A percentile compares a stretch with the other conserved stretches of the same genome.
Conservation (phyloP, 768 basidiomycete species). For the Polyporus arcularius region DNA sequence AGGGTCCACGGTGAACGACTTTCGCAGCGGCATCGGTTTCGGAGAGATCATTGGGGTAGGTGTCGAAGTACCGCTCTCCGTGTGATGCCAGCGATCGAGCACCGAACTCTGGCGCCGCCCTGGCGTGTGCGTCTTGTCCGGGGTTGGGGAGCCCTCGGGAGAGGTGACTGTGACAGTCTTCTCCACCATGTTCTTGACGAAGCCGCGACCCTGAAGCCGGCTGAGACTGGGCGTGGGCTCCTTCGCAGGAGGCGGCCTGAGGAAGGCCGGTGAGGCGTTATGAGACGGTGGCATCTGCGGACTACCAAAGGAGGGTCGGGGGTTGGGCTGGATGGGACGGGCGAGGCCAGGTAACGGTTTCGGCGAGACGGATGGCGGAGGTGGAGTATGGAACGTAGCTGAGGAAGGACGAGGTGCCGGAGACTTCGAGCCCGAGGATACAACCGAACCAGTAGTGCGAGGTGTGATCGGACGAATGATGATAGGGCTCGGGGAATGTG, state of each 20-base stretch:
- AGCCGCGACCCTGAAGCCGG: slow-evolving; percentile 80
- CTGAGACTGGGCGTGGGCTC: slow-evolving; percentile 83
- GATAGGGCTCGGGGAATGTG: slow-evolving; percentile 10
- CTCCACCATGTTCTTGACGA: slow-evolving; percentile 82
- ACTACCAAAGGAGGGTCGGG: slow-evolving; percentile 44
- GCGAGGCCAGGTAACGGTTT: slow-evolving; percentile 42
- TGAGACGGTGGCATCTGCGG: slow-evolving; percentile 46
- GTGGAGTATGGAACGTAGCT: slow-evolving; percentile 19
- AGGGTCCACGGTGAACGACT: slow-evolving; percentile 39
- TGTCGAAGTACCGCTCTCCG: slow-evolving; percentile 38
- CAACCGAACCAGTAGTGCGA: background rate
- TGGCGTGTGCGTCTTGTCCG: slow-evolving; percentile 36
- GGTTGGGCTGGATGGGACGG: slow-evolving; percentile 53
- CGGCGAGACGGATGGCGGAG: slow-evolving; percentile 27
- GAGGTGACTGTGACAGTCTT: slow-evolving; percentile 52
- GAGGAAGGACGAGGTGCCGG: slow-evolving; percentile 15
- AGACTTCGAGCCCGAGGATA: slow-evolving; percentile 9
- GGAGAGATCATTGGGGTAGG: slow-evolving; percentile 39
- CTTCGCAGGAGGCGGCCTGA: slow-evolving; percentile 57
- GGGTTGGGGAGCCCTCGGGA: slow-evolving; percentile 35
- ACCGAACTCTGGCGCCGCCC: slow-evolving; percentile 46
- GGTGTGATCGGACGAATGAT: slow-evolving; percentile 12
- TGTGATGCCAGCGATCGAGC: slow-evolving; percentile 69
- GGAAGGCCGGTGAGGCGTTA: slow-evolving; percentile 58
- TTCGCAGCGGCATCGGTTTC: slow-evolving; percentile 42